These are phyloP conservation scores for Aspergillus jensenii DNA, from an alignment of 2,329 filamentous ascomycete genomes.

Conservation along the genomic window DNA sequence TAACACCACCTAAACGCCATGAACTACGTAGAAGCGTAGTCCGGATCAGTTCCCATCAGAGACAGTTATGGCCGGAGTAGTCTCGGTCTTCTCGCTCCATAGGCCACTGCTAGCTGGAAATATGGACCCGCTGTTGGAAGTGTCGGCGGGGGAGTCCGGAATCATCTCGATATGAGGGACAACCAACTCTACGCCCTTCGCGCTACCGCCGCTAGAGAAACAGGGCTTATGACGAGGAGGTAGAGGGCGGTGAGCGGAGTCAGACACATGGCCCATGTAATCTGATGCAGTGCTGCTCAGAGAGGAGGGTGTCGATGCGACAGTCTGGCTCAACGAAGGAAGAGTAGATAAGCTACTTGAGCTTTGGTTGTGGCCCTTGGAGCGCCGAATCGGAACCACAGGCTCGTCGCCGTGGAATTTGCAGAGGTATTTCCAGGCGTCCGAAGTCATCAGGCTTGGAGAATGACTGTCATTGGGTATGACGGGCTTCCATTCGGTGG, in stretches of 20 bases:
- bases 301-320: constrained; percentile 38
- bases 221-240: constrained; percentile 42
- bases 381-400: constrained; percentile 18
- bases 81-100: constrained; percentile 22
- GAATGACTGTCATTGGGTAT: constrained; percentile 27
- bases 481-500: constrained; percentile 52
- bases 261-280: constrained; percentile 28
- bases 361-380: constrained; percentile 25
- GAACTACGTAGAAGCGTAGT: background rate
- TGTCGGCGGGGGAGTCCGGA: constrained; percentile 17
- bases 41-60: constrained; percentile 1
- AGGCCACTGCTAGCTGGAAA: constrained; percentile 30
- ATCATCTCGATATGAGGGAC: constrained; percentile 36
- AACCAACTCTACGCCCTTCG: constrained; percentile 41
- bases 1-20: background rate
- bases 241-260: constrained; percentile 34
- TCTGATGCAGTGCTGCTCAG: constrained; percentile 38
- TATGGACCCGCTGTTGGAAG: constrained; percentile 26
- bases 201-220: constrained; percentile 31
- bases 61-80: constrained; percentile 11
- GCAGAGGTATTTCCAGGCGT: constrained; percentile 46
- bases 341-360: constrained; percentile 34
- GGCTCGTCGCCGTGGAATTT: constrained; percentile 40
- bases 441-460: constrained; percentile 30
- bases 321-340: constrained; percentile 38